Base-by-base conservation (phyloP, 1,139 yeast species). In the Scheffersomyces insectosa region DNA sequence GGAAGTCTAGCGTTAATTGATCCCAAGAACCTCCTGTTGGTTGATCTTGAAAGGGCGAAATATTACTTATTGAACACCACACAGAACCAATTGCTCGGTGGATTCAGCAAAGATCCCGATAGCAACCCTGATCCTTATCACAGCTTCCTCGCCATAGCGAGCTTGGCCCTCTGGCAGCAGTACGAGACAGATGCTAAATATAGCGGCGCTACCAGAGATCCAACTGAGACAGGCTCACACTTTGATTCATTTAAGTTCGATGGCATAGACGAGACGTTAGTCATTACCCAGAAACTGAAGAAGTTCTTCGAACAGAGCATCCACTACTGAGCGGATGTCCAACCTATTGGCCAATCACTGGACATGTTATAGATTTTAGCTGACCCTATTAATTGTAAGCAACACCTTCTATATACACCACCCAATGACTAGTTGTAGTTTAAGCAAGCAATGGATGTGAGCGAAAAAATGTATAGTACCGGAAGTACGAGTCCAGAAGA, bases 101-200 rank as follows among this genome's bases (percentile, higher is more conserved):
- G 99, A 1, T 89, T 90, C 60, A 79, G 79, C n/a, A 88, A 88
- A 57, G 75, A 76, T 14, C 75, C 78, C 16, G 88, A 67, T 13
- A 74, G 77, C 29, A 54, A 55, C 8, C 91, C 98, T 0, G 93
- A 86, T 58, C 84, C 91, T 1, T 72, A 82, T 43, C 95, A 86
- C 60, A 71, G 85, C 1, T 83, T 72, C 55, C 60, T 85, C 33
- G 88, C 84, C 0, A 56, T 85, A 13, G 81, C 86, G 4, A 76
- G 84, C 3, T 57, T 85, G 37, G 63, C 82, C 16, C 50, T 85
- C 16, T 60, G 80, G 43, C 67, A 69, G 11, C 50, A 46, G 14
- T 35, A 37, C 11, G 32, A 13, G 9, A 41, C 31, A 12, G 38
- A 12, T 10, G 8, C 25, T 20, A 7, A 20, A 20, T 3, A 20